Base-by-base conservation (phyloP, 164 flowering plant genomes). In the Dillenia turbinata region DNA sequence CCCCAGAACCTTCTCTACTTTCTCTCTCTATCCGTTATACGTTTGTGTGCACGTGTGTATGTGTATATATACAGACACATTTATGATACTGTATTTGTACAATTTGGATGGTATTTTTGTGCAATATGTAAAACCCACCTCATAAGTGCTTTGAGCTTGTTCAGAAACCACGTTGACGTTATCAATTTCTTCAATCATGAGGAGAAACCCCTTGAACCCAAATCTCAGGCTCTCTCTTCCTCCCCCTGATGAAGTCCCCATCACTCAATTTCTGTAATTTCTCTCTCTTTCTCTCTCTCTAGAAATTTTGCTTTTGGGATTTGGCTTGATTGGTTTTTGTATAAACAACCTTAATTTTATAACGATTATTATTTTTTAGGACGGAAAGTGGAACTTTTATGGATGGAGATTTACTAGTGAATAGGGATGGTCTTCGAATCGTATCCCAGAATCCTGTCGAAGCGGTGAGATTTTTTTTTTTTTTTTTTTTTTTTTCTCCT, bases 331-430 rank as follows among this genome's bases (percentile, higher is more conserved):
- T 10, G 16, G 12, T 3, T 1, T 56, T n/a, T 22, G 9, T 66
- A 26, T 49, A 2, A 51, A 40, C 33, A 46, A 12, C n/a, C 19
- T 17, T 40, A 33, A 11, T 44, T 7, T 2, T n/a, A 40, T 47
- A 13, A 16, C 33, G n/a, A 5, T 45, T 58, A 16, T 51, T 44
- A 45, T 16, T 48, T 12, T 56, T 59, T 54, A 92, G 99, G 67
- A 88, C 97, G 9, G 76, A 79, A 17, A 88, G 96, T 55, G 98
- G 99, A 1, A 92, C 98, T 13, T 95, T 90, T 64, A 81, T 65
- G 79, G 94, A 81, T 47, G 97, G 99, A 1, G 96, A 95, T 90
- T 86, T 95, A 60, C 86, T 84, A 10, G 97, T 95, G 7, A 95
- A 90, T 67, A 81, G 75, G 63, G 87, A 92, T 45, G 99, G 98